phyloP scores from a whole-genome alignment of 176 grass and related monocot species.

The Pharus latifolius region DNA sequence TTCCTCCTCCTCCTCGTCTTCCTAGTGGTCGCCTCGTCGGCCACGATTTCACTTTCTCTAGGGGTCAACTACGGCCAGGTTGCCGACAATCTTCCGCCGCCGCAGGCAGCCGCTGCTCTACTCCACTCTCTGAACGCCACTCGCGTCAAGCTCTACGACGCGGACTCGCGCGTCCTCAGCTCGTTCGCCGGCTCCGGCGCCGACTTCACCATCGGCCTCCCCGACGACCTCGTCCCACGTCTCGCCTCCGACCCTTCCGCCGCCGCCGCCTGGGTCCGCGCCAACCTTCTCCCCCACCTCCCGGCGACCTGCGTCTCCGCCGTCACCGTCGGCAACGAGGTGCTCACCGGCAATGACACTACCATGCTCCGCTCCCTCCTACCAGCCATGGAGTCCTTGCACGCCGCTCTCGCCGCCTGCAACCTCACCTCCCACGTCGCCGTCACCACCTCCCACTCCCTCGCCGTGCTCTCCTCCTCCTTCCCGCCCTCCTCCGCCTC shows the following conservation, averaged over 20 bases:
- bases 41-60: background rate
- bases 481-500: slow-evolving; percentile 60
- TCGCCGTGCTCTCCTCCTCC: slow-evolving; percentile 63
- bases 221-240: slow-evolving; percentile 41
- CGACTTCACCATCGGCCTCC: slow-evolving; percentile 76
- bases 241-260: slow-evolving; percentile 36
- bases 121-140: slow-evolving; percentile 43
- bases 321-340: slow-evolving; percentile 88
- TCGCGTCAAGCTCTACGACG: slow-evolving; percentile 66
- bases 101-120: slow-evolving; percentile 29
- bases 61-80: slow-evolving; percentile 90
- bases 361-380: slow-evolving; percentile 50
- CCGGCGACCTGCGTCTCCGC: slow-evolving; percentile 43
- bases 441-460: slow-evolving; percentile 86
- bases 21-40: background rate
- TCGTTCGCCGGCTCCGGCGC: slow-evolving; percentile 57
- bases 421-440: slow-evolving; percentile 40
- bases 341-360: slow-evolving; percentile 47
- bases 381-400: slow-evolving; percentile 64
- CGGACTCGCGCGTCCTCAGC: slow-evolving; percentile 53
- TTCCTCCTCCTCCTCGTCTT: slow-evolving; percentile 16
- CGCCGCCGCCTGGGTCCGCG: slow-evolving; percentile 42
- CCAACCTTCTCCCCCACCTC: slow-evolving; percentile 60
- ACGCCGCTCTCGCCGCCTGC: slow-evolving; percentile 31
- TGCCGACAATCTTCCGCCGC: slow-evolving; percentile 69